Evolutionary conservation across 306 rosid species (phyloP), one percentile per base, ranked within the genome.

Genomic region (Mimosa pudica): DNA sequence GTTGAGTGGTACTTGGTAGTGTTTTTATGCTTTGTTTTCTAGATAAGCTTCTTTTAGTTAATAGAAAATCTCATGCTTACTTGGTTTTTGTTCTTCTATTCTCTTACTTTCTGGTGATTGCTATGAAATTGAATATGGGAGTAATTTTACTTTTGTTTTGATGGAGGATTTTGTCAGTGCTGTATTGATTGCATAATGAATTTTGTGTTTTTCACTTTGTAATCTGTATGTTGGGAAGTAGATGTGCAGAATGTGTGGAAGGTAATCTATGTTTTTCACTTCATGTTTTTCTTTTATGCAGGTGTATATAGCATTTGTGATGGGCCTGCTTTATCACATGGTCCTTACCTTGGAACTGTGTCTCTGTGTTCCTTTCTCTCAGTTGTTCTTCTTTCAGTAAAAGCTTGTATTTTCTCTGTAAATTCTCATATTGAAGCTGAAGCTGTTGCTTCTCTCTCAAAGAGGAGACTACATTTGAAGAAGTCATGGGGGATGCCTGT

Each of bases 401-500:
- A 95, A 81, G 98, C 86, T 55, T 95, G 98, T 80, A 84, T 95
- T 82, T 95, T 91, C 88, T 83, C 92, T 18, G 96, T 91, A 71
- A 88, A 91, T 87, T 91, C 98, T 78, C 97, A 95, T 82, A 80
- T 91, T 24, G 97, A 91, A 90, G 98, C 87, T 0, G 97, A 91
- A 80, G 93, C 96, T 80, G 85, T 91, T 1, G 85, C 88, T 74
- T 95, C 98, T 79, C 89, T 79, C 80, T 88, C 96, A 16, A 88
- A 89, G 87, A 88, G 82, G 89, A 91, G 79, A 86, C 93, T 95
- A 65, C 99, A 88, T 84, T 82, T 95, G 77, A 95, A 95, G 85
- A 95, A 95, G 88, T 93, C 99, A 48, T 95, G 98, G 99, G 99
- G 99, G 62, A 95, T 95, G 99, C 99, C 98, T 32, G 92, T 95